Evolutionary conservation across 345 rosid genomes (phyloP).

Genomic region (Lagerstroemia speciosa): DNA sequence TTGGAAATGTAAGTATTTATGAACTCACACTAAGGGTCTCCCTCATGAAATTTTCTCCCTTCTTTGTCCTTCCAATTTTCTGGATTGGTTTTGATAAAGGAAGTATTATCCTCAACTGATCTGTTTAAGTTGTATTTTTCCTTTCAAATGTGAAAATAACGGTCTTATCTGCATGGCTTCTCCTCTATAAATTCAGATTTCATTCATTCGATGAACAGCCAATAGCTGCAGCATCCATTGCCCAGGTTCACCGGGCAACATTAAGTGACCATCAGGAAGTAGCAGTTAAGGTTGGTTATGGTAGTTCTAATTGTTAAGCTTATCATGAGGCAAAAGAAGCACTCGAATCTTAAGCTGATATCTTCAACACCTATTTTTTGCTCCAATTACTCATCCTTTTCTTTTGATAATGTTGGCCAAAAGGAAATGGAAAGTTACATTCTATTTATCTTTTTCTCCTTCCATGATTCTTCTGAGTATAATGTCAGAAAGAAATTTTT

Average conservation of each 20-base stretch:
- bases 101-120: neutral
- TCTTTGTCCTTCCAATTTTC: neutral
- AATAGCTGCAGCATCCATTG: constrained; percentile 93
- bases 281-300: constrained; percentile 60
- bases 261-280: constrained; percentile 58
- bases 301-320: neutral
- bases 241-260: constrained; percentile 80
- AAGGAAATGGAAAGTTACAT: neutral
- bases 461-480: neutral
- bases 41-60: neutral
- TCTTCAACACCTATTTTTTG: too few relatives aligned
- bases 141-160: neutral
- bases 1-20: constrained; percentile 44
- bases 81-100: neutral
- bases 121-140: neutral
- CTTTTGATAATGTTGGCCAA: neutral
- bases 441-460: neutral
- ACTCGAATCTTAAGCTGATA: too few relatives aligned
- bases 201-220: constrained; percentile 75
- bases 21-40: neutral
- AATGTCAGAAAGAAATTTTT: neutral
- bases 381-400: neutral
- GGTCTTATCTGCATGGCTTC: neutral
- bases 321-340: neutral
- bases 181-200: constrained; percentile 33